Evolutionary conservation across 1,284 basidiomycete genomes (phyloP), one percentile per base, ranked within the genome.

Genomic region (Rhodotorula sp.): DNA sequence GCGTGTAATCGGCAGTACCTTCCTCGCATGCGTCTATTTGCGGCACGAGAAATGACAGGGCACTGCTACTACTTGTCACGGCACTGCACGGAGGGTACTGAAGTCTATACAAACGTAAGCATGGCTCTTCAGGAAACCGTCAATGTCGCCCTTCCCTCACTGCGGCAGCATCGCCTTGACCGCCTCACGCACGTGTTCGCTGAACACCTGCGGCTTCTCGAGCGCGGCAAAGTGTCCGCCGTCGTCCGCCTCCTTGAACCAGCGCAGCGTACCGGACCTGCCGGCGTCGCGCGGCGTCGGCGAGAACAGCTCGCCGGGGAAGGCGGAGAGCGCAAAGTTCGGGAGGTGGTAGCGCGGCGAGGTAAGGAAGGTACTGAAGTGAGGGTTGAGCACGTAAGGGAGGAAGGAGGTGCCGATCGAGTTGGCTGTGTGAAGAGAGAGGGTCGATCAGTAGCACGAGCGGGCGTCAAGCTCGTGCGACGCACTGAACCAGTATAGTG

Each of bases 1-100:
- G 91, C 81, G 91, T 89, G 73, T 92, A 92, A 61, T 15, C 6
- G n/a, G 7, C 12, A 12, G 15, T 36, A 4, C 32, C 34, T 13
- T 22, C 27, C 27, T 19, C 6, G n/a, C 39, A 34, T 34, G 32
- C 10, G 15, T 29, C 8, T 17, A n/a, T 22, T 6, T 54, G n/a
- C 44, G 19, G 15, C 13, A 44, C n/a, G 44, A 44, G 19, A 13
- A 19, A 21, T 8, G 21, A 19, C 7, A 19, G 15, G 44, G 39
- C 44, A 44, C 44, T 44, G 44, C 19, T 44, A 19, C 44, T 44
- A 10, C 39, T 44, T 44, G 44, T 44, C n/a, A n/a, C n/a, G n/a
- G n/a, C n/a, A 44, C 44, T 12, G 44, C 44, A 44, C 44, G 19
- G 10, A 44, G 15, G 44, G 39, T 12, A 17, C 44, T 44, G 44